phyloP scores from a whole-genome alignment of 192 early-diverging fungal genomes.

The Fimicolochytrium jonesii region DNA sequence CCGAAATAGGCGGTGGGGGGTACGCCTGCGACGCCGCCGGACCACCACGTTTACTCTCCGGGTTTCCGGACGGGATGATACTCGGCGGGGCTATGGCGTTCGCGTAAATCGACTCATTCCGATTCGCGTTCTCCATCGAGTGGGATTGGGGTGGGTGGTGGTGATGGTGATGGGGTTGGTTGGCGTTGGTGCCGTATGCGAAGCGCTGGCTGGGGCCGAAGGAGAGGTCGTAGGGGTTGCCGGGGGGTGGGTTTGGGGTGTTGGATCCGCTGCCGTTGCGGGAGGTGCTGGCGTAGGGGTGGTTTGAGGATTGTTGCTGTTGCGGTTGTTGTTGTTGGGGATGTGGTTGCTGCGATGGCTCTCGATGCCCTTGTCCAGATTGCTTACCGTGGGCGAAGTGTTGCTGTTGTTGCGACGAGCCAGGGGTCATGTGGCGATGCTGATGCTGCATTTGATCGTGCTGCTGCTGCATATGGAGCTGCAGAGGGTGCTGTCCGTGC shows the following conservation, averaged over 20 bases:
- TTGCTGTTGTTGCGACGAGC: neutral
- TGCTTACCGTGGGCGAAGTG: neutral
- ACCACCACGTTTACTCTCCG: neutral
- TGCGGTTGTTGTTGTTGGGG: neutral
- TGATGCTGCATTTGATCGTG: slow-evolving; percentile 4
- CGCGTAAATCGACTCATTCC: too few species aligned
- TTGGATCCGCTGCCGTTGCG: neutral
- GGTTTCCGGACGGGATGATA: neutral
- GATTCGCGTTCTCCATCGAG: too few species aligned
- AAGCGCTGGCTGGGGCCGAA: neutral
- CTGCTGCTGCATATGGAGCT: neutral
- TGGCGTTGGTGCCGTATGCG: slow-evolving; percentile 7
- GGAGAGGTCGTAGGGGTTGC: neutral
- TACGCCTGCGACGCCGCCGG: neutral
- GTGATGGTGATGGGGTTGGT: slow-evolving; percentile 5
- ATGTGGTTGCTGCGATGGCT: slow-evolving; percentile 7
- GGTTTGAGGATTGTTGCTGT: neutral
- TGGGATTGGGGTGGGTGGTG: slow-evolving; percentile 1
- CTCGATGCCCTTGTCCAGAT: neutral
- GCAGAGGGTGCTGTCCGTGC: neutral
- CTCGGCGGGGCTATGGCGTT: too few species aligned
- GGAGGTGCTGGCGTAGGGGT: neutral
- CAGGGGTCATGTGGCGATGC: neutral
- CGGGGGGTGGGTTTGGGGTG: neutral
- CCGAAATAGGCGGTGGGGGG: neutral